Evolutionary conservation across 2,329 filamentous ascomycete species (phyloP), one percentile per base, ranked within the genome.

Genomic region (Beauveria asiatica): DNA sequence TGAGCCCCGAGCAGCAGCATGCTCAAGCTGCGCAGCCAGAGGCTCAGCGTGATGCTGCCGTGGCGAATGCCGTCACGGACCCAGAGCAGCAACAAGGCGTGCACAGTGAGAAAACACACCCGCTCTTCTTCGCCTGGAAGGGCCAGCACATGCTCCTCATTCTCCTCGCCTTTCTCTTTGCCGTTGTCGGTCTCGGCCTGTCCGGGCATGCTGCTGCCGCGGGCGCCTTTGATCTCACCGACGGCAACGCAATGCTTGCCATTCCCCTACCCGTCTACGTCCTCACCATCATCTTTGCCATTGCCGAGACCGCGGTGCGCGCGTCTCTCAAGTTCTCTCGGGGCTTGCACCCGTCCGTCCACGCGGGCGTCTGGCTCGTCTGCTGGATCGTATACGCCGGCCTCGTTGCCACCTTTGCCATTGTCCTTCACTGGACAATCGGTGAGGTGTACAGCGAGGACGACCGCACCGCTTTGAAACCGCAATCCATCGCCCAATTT

Each of bases 381-480:
- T 59, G 49, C 57, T 59, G 57, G 57, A 10, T 59, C 41, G 17
- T 53, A 21, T 53, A 46, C 57, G 49, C 49, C 5, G 57, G 23
- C 4, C 49, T 59, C 41, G 11, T 59, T 16, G 39, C 41, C n/a
- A 27, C n/a, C n/a, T 59, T 44, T 51, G 49, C 46, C 19, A 37
- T 59, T 16, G 2, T 53, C 27, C 16, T 44, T 9, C 37, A 9
- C 44, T 53, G 49, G 49, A 6, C 9, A 10, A 3, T 4, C 23
- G 37, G n/a, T 11, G 6, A n/a, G 27, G 27, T 23, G 17, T 39
- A 17, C 5, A 17, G 33, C 10, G 23, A 51, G n/a, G 13, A 27
- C 23, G 21, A 49, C 27, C 19, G 37, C 16, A 16, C n/a, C 5
- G 9, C 25, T n/a, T 11, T 27, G 17, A 7, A 19, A 8, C 27